A percentile compares a stretch with the other conserved stretches of the same genome.
Evolutionary conservation across 176 grass and related monocot genomes (phyloP).

Genomic region (Hordeum vulgare): MorexV3_pseudomolecules_assembly NC_058519.1:644324225-644324724

Average conservation of each 20-base stretch:
- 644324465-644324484: background rate
- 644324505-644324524: background rate
- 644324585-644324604: background rate
- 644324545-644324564: background rate
- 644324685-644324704: background rate
- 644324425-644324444: conserved; percentile 63
- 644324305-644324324: background rate
- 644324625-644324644: background rate
- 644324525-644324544: background rate
- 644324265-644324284: background rate
- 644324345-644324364: conserved; percentile 14
- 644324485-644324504: background rate
- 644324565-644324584: background rate
- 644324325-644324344: conserved; percentile 1
- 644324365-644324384: conserved; percentile 17
- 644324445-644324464: conserved; percentile 55
- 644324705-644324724: background rate
- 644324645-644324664: background rate
- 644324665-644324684: background rate
- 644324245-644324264: background rate
- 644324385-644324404: conserved; percentile 25
- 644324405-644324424: conserved; percentile 39
- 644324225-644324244: background rate
- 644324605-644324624: background rate
- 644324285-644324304: background rate